Percentiles rank a stretch among this genome's conserved stretches.
phyloP scores from a whole-genome alignment of 1,139 yeast genomes.

The Yamadazyma pseudoaaseri region DNA sequence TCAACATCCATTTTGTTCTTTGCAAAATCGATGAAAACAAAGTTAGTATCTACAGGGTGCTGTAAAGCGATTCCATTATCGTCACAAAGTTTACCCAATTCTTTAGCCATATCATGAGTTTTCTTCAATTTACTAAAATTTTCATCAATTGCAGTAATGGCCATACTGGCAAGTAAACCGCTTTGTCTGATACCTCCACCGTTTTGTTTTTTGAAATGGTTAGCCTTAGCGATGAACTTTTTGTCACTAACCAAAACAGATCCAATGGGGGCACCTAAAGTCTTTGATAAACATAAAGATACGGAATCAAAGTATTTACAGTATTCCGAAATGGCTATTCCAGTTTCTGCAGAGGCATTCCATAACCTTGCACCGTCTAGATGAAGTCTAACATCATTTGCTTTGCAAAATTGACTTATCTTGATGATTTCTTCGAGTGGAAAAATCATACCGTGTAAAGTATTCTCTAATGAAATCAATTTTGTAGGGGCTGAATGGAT shows the following conservation, averaged over 20 bases:
- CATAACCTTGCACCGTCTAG: conserved; percentile 50
- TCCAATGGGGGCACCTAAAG: conserved; percentile 49
- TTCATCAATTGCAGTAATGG: conserved; percentile 71
- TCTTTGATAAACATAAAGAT: conserved; percentile 44
- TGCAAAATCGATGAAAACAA: conserved; percentile 73
- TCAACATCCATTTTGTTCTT: conserved; percentile 60
- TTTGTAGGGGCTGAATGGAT: conserved; percentile 50
- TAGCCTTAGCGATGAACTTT: conserved; percentile 38
- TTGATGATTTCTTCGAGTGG: conserved; percentile 42
- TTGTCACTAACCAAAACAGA: conserved; percentile 37
- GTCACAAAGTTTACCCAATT: conserved; percentile 61
- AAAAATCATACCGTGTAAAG: conserved; percentile 44
- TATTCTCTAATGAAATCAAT: conserved; percentile 45
- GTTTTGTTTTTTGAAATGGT: conserved; percentile 46
- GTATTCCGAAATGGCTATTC: conserved; percentile 37
- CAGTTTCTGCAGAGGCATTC: conserved; percentile 46
- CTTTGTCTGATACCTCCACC: conserved; percentile 52
- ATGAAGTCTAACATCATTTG: conserved; percentile 35
- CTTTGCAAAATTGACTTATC: conserved; percentile 36
- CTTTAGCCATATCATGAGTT: conserved; percentile 70
- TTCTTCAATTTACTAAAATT: conserved; percentile 59
- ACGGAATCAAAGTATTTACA: conserved; percentile 44
- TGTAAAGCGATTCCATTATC: conserved; percentile 50
- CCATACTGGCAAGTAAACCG: conserved; percentile 43
- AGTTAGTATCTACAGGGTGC: conserved; percentile 82